Evolutionary conservation across 805 yeast species (phyloP).

Genomic region (Peterozyma xylosa): DNA sequence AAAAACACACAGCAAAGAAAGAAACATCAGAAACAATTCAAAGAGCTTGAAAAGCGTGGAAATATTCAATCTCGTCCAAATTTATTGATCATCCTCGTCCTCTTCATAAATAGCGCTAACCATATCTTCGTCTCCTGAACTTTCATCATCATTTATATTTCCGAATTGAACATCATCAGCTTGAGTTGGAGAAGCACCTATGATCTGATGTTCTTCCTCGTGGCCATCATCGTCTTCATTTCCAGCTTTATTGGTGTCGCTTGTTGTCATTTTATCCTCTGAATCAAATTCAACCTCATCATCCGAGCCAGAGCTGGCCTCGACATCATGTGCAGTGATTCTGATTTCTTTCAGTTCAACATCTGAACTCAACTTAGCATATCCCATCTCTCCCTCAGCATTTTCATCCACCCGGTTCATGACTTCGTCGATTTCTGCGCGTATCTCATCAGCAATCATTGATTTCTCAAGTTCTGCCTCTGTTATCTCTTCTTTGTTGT

Average conservation of each 20-base stretch:
- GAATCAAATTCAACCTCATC: conserved; percentile 7
- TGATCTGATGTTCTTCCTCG: conserved; percentile 6
- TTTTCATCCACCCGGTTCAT: neutral
- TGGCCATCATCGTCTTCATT: conserved; percentile 12
- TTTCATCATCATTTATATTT: conserved; percentile 8
- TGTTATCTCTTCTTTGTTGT: too few relatives aligned
- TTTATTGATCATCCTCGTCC: conserved; percentile 7
- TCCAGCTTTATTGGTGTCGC: conserved; percentile 13
- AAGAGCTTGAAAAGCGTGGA: too few relatives aligned
- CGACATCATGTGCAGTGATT: conserved; percentile 2
- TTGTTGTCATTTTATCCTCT: conserved; percentile 15
- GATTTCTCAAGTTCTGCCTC: too few relatives aligned
- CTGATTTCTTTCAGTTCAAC: conserved; percentile 2
- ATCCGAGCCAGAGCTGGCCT: conserved; percentile 1
- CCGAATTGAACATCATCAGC: too few relatives aligned
- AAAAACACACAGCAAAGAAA: too few relatives aligned
- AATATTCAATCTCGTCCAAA: neutral
- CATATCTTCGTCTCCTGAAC: conserved; percentile 1
- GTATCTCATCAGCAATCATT: too few relatives aligned
- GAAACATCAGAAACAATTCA: too few relatives aligned
- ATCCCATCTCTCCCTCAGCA: conserved; percentile 1
- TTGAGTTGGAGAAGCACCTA: neutral
- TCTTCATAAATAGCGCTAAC: neutral
- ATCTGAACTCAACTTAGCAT: neutral
- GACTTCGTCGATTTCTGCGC: neutral